Base-by-base conservation (phyloP, 495 filamentous ascomycete genomes). In the Lophiotrema nucula region DNA sequence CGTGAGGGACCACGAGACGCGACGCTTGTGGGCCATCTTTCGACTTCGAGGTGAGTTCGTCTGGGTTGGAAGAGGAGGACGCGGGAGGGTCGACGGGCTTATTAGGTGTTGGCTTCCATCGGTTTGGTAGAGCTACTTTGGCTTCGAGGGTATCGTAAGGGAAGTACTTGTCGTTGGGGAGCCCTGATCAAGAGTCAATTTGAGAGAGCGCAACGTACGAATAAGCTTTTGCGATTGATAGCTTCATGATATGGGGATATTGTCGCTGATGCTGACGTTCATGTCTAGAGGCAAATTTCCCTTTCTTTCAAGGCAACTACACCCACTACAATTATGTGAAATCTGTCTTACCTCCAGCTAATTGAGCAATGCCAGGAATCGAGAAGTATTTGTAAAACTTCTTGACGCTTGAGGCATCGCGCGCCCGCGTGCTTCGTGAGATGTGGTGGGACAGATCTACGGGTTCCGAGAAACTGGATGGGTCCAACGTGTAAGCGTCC, bases 61-160 rank as follows among this genome's bases (percentile, higher is more conserved):
- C 52, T 8, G 65, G 73, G 49, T 63, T 58, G 35, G 68, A 69
- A 26, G 59, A 58, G 16, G 56, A 43, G 18, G 53, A 62, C 11
- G 66, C 42, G 2, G 73, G 72, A 37, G 69, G 72, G 58, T 76
- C 73, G 47, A 76, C 71, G 24, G 81, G 78, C 43, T 77, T 70
- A 62, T 85, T 83, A 13, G 81, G 80, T 25, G 84, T 82, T 0
- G 84, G 83, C n/a, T 81, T 77, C 73, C 86, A 91, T 64, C 91
- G 82, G 18, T 85, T 72, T 10, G 90, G 83, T 23, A 79, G 80
- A 11, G 90, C 89, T 48, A 82, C 79, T 54, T 85, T 81, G n/a
- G 89, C 87, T 70, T 92, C 89, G 24, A 96, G 82, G 0, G 89
- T 95, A 54, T 96, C 90, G 70, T 88, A 96, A 15, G 92, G 92